Evolutionary conservation across 192 early-diverging fungal genomes (phyloP).

Genomic region (Coemansia pectinata): DNA sequence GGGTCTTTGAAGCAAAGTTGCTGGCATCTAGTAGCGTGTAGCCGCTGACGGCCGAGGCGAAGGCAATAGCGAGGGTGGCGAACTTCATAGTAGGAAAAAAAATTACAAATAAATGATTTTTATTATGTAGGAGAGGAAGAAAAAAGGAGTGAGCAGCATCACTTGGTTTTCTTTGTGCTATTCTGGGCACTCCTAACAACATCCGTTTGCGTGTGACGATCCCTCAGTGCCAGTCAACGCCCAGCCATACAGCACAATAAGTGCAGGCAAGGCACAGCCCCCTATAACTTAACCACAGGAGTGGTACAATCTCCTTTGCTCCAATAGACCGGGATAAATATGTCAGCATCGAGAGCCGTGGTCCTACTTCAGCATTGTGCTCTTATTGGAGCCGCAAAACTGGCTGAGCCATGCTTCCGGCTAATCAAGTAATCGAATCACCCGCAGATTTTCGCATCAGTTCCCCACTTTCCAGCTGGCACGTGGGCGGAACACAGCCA

Average conservation of each 20-base stretch:
- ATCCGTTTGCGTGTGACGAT: background rate
- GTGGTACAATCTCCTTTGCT: background rate
- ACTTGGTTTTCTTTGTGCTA: background rate
- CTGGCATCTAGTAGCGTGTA: conserved; percentile 43
- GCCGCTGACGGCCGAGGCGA: conserved; percentile 41
- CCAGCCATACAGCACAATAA: background rate
- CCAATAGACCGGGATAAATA: background rate
- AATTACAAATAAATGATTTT: background rate
- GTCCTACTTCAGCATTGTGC: background rate
- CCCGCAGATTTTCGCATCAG: background rate
- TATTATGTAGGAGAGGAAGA: background rate
- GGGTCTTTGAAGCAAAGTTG: conserved; percentile 39
- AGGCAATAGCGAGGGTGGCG: conserved; percentile 12
- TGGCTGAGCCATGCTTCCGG: background rate
- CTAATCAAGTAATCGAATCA: background rate
- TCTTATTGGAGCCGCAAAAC: background rate
- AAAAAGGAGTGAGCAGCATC: background rate
- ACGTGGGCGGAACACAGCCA: conserved; percentile 3
- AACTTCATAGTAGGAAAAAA: conserved; percentile 31
- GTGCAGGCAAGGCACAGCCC: background rate
- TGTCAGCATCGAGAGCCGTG: background rate
- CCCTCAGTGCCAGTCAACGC: background rate
- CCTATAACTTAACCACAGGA: background rate
- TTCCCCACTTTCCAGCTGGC: background rate
- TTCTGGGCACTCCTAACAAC: background rate